Percentiles rank a stretch among this genome's conserved stretches.
phyloP scores from a whole-genome alignment of 1,139 yeast species.

The Petasospora fabianii region DNA sequence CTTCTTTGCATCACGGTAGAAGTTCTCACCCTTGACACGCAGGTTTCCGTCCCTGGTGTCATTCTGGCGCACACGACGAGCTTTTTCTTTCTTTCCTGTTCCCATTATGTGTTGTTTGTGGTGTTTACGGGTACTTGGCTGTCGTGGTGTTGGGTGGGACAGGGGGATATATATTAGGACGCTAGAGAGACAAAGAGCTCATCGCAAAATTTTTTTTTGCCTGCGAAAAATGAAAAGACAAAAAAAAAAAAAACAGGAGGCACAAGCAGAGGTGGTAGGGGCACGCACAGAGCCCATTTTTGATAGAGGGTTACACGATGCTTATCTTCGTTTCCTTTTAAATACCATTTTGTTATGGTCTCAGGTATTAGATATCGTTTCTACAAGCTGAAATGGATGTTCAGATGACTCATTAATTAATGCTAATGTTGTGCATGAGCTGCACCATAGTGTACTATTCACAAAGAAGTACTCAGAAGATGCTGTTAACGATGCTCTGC shows the following conservation, averaged over 20 bases:
- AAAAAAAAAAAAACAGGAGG: conserved; percentile 1
- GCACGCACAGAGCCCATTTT: not conserved
- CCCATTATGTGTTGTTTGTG: conserved; percentile 54
- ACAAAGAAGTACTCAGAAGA: not conserved
- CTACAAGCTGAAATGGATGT: no score
- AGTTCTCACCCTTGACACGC: conserved; percentile 94
- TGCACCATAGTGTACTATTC: not conserved
- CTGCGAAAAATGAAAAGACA: not conserved
- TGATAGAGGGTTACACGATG: not conserved
- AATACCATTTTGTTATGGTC: no score
- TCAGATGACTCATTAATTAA: no score
- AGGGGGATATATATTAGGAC: no score
- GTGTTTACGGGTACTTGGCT: not conserved
- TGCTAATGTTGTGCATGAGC: no score
- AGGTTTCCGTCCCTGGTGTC: conserved; percentile 86
- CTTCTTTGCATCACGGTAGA: conserved; percentile 90
- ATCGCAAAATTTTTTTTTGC: conserved; percentile 13
- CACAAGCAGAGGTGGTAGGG: not conserved
- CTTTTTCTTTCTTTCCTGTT: conserved; percentile 85
- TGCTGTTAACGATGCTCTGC: not conserved
- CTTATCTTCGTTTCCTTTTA: no score
- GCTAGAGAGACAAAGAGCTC: no score
- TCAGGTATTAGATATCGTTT: no score
- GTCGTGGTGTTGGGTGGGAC: not conserved
- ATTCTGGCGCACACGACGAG: conserved; percentile 78